phyloP scores from a whole-genome alignment of 441 rosid genomes.

The Theobroma grandiflorum region DNA sequence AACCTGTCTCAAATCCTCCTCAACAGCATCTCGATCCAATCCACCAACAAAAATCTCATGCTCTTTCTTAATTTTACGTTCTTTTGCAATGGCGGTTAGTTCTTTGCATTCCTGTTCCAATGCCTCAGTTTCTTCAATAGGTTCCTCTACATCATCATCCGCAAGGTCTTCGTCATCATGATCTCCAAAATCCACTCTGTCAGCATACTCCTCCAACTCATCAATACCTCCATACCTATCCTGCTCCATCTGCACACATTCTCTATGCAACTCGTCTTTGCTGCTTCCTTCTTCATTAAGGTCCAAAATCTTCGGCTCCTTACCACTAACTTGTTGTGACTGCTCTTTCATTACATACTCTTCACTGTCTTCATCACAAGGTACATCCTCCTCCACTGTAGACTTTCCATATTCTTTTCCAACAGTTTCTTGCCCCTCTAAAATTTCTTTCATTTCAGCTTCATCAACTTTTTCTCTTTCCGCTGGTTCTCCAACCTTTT shows the following conservation, averaged over 20 bases:
- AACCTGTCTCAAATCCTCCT: slow-evolving; percentile 63
- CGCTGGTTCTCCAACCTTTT: slow-evolving; percentile 27
- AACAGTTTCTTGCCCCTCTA: slow-evolving; percentile 36
- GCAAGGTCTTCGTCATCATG: slow-evolving; percentile 59
- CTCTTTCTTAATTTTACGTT: slow-evolving; percentile 64
- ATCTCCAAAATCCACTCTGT: slow-evolving; percentile 64
- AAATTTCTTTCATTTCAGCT: slow-evolving; percentile 18
- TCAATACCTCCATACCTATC: slow-evolving; percentile 47
- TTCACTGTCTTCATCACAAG: slow-evolving; percentile 28
- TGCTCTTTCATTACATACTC: slow-evolving; percentile 24
- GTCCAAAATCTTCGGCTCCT: slow-evolving; percentile 29
- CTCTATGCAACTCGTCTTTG: slow-evolving; percentile 32
- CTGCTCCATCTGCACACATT: slow-evolving; percentile 34
- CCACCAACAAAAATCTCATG: slow-evolving; percentile 76
- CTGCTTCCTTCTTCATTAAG: slow-evolving; percentile 27
- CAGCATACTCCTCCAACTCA: slow-evolving; percentile 67
- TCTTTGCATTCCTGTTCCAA: slow-evolving; percentile 63
- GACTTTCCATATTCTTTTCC: slow-evolving; percentile 34
- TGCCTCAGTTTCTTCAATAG: slow-evolving; percentile 47
- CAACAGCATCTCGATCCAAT: slow-evolving; percentile 61
- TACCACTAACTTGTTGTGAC: slow-evolving; percentile 25
- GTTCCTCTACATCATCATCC: slow-evolving; percentile 64
- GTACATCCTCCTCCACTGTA: slow-evolving; percentile 28
- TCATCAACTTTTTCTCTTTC: slow-evolving; percentile 30
- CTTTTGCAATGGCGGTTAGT: slow-evolving; percentile 55